A percentile compares a stretch with the other conserved stretches of the same genome.
Conservation (phyloP, 306 rosid genomes). For the Rubus parviflorus region DNA sequence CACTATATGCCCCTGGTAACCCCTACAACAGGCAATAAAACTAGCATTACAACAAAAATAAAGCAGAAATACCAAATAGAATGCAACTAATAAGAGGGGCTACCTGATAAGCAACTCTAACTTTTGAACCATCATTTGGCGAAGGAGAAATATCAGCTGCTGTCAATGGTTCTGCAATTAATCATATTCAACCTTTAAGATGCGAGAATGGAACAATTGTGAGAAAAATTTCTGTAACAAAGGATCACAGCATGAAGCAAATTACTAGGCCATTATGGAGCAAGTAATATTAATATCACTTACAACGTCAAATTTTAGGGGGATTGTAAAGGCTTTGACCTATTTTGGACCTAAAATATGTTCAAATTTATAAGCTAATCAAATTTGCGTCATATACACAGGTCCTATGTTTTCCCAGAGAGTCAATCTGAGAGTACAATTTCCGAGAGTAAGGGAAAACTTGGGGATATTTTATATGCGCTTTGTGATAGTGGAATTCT, state of each 20-base stretch:
- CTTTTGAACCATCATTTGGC: conserved; percentile 60
- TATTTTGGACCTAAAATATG: conserved; percentile 7
- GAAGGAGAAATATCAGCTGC: conserved; percentile 41
- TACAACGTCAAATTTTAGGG: neutral
- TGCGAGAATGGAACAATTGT: neutral
- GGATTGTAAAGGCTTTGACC: neutral
- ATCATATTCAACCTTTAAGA: conserved; percentile 24
- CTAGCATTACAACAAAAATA: conserved; percentile 26
- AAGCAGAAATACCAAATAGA: conserved; percentile 17
- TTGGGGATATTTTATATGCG: too few relatives aligned
- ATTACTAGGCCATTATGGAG: neutral
- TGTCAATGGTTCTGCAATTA: conserved; percentile 72
- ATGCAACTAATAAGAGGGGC: conserved; percentile 16
- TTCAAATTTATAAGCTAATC: neutral
- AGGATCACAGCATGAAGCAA: conserved; percentile 22
- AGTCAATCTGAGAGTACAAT: neutral
- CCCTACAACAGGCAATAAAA: conserved; percentile 52
- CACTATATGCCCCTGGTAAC: conserved; percentile 80
- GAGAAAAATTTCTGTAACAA: conserved; percentile 4
- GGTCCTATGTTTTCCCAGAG: neutral
- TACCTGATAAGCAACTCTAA: conserved; percentile 92
- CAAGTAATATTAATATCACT: neutral
- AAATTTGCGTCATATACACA: neutral
- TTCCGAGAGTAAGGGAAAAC: neutral
- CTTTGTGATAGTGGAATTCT: neutral